Conservation (phyloP, 345 rosid species). For the Acer negundo region DNA sequence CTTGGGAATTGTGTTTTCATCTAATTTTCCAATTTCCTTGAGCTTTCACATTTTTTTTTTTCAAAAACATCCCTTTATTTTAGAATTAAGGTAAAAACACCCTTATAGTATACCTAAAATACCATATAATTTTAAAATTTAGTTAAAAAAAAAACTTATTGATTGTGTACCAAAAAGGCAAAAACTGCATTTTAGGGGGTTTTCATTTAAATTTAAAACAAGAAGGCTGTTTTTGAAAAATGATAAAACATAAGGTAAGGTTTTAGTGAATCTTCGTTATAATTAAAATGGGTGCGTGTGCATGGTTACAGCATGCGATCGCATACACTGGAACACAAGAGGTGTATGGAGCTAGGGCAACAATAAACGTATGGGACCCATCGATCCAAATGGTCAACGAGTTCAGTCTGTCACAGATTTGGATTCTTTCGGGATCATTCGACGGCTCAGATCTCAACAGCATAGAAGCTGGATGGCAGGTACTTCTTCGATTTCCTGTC, state of each 20-base stretch:
- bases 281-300: neutral
- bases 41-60: too few species aligned
- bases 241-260: too few species aligned
- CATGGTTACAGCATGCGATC: constrained; percentile 74
- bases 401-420: constrained; percentile 96
- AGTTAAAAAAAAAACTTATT: too few species aligned
- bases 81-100: too few species aligned
- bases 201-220: too few species aligned
- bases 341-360: constrained; percentile 85
- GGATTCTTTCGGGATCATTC: constrained; percentile 95
- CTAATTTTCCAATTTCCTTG: neutral
- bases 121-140: too few species aligned
- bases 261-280: too few species aligned
- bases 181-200: too few species aligned
- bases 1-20: constrained; percentile 12
- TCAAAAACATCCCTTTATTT: too few species aligned
- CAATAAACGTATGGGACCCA: constrained; percentile 98
- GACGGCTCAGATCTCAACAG: constrained; percentile 98
- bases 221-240: too few species aligned
- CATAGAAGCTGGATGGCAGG: constrained; percentile 99
- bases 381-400: constrained; percentile 77
- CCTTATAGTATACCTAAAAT: too few species aligned
- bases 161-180: too few species aligned
- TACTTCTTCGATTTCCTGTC: constrained; percentile 43
- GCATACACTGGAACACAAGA: constrained; percentile 79